Base-by-base conservation (phyloP, 257 asterid genomes). In the Pogostemon cablin region DNA sequence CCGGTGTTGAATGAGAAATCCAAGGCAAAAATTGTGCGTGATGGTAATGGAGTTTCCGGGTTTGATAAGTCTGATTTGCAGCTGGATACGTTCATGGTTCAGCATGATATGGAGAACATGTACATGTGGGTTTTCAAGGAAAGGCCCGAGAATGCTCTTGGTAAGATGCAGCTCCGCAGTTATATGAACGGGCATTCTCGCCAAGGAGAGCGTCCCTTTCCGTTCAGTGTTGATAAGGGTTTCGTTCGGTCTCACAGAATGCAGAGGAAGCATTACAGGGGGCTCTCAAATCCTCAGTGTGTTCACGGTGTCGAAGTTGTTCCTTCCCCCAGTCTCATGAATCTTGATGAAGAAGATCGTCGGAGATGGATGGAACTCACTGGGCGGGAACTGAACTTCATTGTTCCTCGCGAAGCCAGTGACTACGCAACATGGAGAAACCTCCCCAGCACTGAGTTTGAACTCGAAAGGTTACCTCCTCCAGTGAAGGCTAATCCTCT, bases 101-200 rank as follows among this genome's bases (percentile, higher is more conserved):
- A 90, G 56, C 98, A 93, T 54, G 98, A 93, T 52, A 93, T 93
- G 98, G 98, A 93, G 90, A 93, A 93, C 55, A 84, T 93, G 92
- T 93, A 93, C 83, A 93, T 93, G 98, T 93, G 98, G 98, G 93
- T 84, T 44, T 93, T 93, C 78, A 93, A 93, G 77, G 97, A 87
- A 63, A 82, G 88, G 71, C 98, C 98, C 0, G 96, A 90, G 65
- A 87, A 90, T 67, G 95, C 98, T 15, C 67, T 93, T 10, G 98
- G 98, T 8, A 93, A 93, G 80, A 93, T 93, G 98, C 98, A 93
- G 80, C 95, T 93, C 10, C 74, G 98, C 65, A 93, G 98, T 78
- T 93, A 81, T 44, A 93, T 93, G 98, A 93, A 93, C 1, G 98
- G 98, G 44, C 97, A 93, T 84, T 88, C 96, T 59, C 97, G 98